A percentile compares a stretch with the other conserved stretches of the same genome.
phyloP scores from a whole-genome alignment of 768 basidiomycete species.

The Lactifluus volemus region DNA sequence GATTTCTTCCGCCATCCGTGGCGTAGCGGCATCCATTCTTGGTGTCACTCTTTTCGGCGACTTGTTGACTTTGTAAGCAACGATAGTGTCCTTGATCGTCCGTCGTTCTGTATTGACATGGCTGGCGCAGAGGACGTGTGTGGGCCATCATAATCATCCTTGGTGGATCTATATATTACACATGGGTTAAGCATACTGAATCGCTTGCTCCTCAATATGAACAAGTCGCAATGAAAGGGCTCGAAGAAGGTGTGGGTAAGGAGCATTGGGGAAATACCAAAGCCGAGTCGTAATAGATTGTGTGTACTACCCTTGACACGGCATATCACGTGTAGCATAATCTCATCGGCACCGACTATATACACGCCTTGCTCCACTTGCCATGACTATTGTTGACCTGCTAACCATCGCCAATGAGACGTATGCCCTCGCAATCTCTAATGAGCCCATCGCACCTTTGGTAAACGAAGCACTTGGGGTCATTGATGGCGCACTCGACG shows the following conservation, averaged over 20 bases:
- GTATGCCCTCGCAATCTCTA: slow-evolving; percentile 49
- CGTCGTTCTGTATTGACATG: not conserved
- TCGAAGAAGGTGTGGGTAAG: slow-evolving; percentile 40
- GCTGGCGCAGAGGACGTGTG: slow-evolving; percentile 55
- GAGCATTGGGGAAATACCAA: not conserved
- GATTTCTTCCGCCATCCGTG: slow-evolving; percentile 92
- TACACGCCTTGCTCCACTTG: not conserved
- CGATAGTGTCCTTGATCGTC: not conserved
- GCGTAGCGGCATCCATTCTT: slow-evolving; percentile 83
- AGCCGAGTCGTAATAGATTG: not conserved
- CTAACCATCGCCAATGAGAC: slow-evolving; percentile 47
- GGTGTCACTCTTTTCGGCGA: slow-evolving; percentile 78
- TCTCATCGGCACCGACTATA: too few species aligned
- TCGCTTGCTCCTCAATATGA: slow-evolving; percentile 42
- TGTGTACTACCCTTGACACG: not conserved
- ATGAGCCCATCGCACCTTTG: slow-evolving; percentile 44
- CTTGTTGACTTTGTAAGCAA: slow-evolving; percentile 60
- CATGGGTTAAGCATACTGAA: slow-evolving; percentile 79
- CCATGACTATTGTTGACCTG: slow-evolving; percentile 33
- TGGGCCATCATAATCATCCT: slow-evolving; percentile 78
- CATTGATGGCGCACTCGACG: slow-evolving; percentile 67
- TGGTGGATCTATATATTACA: slow-evolving; percentile 75
- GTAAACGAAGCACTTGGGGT: slow-evolving; percentile 78
- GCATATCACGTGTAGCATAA: not conserved
- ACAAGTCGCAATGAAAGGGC: slow-evolving; percentile 53